phyloP scores from a whole-genome alignment of 495 filamentous ascomycete genomes.

The Neurospora hispaniola region DNA sequence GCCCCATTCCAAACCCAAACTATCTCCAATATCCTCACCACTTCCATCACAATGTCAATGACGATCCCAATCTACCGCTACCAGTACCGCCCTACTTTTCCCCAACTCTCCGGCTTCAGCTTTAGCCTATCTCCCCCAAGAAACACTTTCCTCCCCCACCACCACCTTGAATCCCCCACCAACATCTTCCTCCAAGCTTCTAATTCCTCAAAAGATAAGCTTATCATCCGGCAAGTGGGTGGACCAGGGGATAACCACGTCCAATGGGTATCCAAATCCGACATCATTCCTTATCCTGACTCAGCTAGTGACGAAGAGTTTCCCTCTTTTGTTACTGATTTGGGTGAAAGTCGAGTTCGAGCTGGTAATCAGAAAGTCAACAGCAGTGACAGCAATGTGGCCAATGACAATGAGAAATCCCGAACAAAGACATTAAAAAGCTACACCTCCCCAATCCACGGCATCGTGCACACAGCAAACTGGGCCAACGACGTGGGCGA shows the following conservation, averaged over 20 bases:
- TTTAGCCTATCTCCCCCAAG: background rate
- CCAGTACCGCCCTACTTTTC: background rate
- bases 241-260: slow-evolving; percentile 19
- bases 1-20: background rate
- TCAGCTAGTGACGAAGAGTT: no score
- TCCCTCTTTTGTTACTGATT: no score
- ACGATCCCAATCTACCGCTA: slow-evolving; percentile 5
- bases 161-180: slow-evolving; percentile 10
- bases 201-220: background rate
- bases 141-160: background rate
- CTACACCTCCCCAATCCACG: slow-evolving; percentile 3
- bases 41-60: background rate
- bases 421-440: slow-evolving; percentile 4
- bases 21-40: background rate
- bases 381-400: background rate
- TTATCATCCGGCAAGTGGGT: slow-evolving; percentile 16
- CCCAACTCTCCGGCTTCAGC: background rate
- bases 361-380: no score
- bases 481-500: slow-evolving; percentile 5
- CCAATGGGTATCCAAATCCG: slow-evolving; percentile 5
- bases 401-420: no score
- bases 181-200: slow-evolving; percentile 1
- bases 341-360: no score
- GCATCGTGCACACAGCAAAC: background rate
- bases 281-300: background rate